Percentiles rank a stretch among this genome's conserved stretches.
Conservation (phyloP, 1,139 yeast species). For the Chernovozyma aurita region DNA sequence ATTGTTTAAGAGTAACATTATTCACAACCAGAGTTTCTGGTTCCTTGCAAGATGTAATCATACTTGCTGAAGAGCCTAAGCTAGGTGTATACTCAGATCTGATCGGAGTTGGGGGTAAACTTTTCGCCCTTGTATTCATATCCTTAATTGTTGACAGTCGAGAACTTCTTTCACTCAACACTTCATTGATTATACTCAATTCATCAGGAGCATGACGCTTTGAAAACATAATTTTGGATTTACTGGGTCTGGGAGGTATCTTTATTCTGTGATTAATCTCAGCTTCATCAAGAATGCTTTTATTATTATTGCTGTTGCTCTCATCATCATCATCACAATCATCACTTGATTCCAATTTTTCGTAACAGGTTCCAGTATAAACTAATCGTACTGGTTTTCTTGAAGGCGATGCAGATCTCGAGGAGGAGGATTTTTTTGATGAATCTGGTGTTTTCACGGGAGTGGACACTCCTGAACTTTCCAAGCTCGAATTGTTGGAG, state of each 20-base stretch:
- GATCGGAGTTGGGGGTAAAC: constrained; percentile 2
- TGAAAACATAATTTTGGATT: constrained; percentile 4
- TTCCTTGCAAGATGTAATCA: too few species aligned
- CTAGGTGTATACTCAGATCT: constrained; percentile 3
- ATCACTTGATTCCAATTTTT: constrained; percentile 22
- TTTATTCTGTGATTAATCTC: constrained; percentile 3
- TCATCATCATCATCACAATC: constrained; percentile 25
- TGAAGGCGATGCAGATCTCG: constrained; percentile 8
- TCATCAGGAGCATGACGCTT: constrained; percentile 21
- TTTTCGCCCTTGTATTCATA: background rate
- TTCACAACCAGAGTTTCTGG: too few species aligned
- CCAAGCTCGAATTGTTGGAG: constrained; percentile 13
- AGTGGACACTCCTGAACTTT: constrained; percentile 11
- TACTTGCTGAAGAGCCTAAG: constrained; percentile 4
- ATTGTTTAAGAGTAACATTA: background rate
- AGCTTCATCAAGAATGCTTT: background rate
- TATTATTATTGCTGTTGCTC: background rate
- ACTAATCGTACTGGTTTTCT: constrained; percentile 23
- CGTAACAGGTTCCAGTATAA: constrained; percentile 36
- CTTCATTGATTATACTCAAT: constrained; percentile 43
- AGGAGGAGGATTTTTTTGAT: constrained; percentile 9
- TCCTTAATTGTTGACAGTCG: constrained; percentile 23
- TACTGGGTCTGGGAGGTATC: constrained; percentile 3
- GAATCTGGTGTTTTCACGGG: constrained; percentile 11
- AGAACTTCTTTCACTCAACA: constrained; percentile 26